Base-by-base conservation (phyloP, 2,329 filamentous ascomycete genomes). In the Bipolaris bicolor region DNA sequence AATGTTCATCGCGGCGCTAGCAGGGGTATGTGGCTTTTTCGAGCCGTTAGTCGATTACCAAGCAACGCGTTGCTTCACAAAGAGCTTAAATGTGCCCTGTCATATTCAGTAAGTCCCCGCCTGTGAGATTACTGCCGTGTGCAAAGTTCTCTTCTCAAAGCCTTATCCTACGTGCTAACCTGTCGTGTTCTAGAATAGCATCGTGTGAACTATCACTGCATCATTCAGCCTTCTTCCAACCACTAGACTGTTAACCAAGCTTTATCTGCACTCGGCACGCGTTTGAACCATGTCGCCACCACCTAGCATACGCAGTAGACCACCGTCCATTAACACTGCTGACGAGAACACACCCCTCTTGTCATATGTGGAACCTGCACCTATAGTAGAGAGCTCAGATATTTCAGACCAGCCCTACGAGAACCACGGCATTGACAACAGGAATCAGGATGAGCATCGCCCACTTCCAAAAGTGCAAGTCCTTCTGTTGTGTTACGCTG, bases 401-500 rank as follows among this genome's bases (percentile, higher is more conserved):
- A 7, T 20, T 46, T 41, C 53, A 9, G 22, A 18, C 24, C 47
- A 34, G 16, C 44, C 24, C n/a, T 22, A 45, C 7, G 36, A 37
- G 31, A 37, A 34, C 6, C 34, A 52, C 26, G 39, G 9, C 10
- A 10, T 16, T 56, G 55, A 16, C 37, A 55, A 20, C 45, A 53
- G 2, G 46, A 52, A 50, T 11, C 29, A 37, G 20, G 34, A 53
- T 36, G 55, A 56, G 2, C 62, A 73, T 3, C 57, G 54, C 20
- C 71, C 71, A 15, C 47, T 76, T n/a, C 71, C 72, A 1, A 58
- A 59, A 26, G 13, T 36, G 0, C 91, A 94, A 72, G 86, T 95
- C 50, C 74, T 89, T 31, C 75, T 90, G 10, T 84, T 95, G 11
- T 94, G 90, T 79, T 90, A 87, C 71, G 87, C 88, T 1, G 86